phyloP scores from a whole-genome alignment of 108 stramenopile genomes.

The Pseudonitzschia multiseries region DNA sequence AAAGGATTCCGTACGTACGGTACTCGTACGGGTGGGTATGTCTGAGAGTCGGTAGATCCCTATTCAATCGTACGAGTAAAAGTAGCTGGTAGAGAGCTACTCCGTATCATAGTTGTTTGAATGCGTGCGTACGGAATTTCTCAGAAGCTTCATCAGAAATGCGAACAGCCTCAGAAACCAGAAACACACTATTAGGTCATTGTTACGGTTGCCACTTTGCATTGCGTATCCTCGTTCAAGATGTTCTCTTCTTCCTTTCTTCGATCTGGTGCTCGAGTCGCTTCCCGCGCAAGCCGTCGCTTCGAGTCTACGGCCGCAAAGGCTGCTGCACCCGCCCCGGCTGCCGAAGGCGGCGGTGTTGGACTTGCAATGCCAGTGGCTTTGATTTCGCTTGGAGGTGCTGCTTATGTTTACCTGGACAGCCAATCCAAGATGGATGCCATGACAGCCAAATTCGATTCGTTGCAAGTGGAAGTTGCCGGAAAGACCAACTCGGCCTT shows the following conservation, averaged over 20 bases:
- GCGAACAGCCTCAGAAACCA: too few species aligned
- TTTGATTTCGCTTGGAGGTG: slow-evolving; percentile 28
- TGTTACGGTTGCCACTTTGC: too few species aligned
- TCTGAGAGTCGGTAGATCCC: too few species aligned
- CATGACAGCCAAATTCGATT: slow-evolving; percentile 27
- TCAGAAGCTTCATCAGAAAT: too few species aligned
- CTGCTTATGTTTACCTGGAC: slow-evolving; percentile 37
- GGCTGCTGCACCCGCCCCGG: neutral
- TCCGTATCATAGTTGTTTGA: too few species aligned
- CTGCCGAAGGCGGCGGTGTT: slow-evolving; percentile 10
- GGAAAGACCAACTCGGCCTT: slow-evolving; percentile 69
- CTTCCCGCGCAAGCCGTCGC: neutral
- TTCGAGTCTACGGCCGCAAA: slow-evolving; percentile 8
- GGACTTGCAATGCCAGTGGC: slow-evolving; percentile 20
- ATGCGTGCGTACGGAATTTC: too few species aligned
- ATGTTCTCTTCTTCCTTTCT: slow-evolving; percentile 19
- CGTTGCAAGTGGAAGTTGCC: slow-evolving; percentile 43
- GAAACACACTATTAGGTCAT: too few species aligned
- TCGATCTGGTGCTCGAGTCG: slow-evolving; percentile 3
- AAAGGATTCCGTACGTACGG: too few species aligned
- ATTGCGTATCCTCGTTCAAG: too few species aligned
- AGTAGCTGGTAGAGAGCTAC: too few species aligned
- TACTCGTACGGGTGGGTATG: too few species aligned
- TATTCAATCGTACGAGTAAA: too few species aligned
- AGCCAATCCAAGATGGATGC: slow-evolving; percentile 19